These are phyloP conservation scores for Boletus patriciae DNA, from an alignment of 768 basidiomycete species.

Conservation along the genomic window DNA sequence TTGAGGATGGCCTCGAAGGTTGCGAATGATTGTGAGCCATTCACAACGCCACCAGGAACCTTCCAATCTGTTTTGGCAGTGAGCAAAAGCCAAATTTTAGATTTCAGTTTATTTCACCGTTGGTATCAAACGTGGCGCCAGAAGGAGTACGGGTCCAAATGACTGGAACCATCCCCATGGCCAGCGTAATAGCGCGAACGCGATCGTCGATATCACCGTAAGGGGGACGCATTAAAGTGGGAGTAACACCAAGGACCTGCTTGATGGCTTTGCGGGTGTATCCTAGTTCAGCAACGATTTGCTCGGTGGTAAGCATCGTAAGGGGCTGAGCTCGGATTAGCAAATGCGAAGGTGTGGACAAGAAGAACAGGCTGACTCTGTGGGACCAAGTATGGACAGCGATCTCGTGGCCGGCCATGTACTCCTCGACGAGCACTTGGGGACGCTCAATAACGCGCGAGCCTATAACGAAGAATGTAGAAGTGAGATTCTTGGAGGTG, in stretches of 20 bases:
- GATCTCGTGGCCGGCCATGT: conserved; percentile 78
- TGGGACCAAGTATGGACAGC: conserved; percentile 94
- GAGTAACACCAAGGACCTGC: conserved; percentile 69
- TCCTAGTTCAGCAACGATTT: conserved; percentile 91
- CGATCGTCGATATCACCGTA: conserved; percentile 91
- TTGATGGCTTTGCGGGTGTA: conserved; percentile 90
- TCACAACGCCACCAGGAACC: conserved; percentile 74
- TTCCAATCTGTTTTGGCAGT: conserved; percentile 65
- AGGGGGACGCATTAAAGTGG: conserved; percentile 77
- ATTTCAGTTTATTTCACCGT: conserved; percentile 44
- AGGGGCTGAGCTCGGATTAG: conserved; percentile 44
- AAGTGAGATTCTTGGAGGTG: conserved; percentile 54
- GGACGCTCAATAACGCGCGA: conserved; percentile 83
- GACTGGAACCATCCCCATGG: conserved; percentile 90
- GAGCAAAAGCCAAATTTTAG: background rate
- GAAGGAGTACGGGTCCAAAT: conserved; percentile 77
- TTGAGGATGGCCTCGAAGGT: conserved; percentile 74
- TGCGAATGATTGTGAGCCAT: conserved; percentile 60
- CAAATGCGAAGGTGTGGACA: conserved; percentile 5
- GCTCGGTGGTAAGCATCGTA: conserved; percentile 70
- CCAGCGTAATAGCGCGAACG: conserved; percentile 83
- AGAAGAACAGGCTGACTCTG: conserved; percentile 39
- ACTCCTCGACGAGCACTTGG: conserved; percentile 71
- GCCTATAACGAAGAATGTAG: conserved; percentile 93
- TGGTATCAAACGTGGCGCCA: conserved; percentile 65